Percentiles rank a stretch among this genome's conserved stretches.
phyloP scores from a whole-genome alignment of 352 stramenopile species.

The Globisporangium irregulare region DNA sequence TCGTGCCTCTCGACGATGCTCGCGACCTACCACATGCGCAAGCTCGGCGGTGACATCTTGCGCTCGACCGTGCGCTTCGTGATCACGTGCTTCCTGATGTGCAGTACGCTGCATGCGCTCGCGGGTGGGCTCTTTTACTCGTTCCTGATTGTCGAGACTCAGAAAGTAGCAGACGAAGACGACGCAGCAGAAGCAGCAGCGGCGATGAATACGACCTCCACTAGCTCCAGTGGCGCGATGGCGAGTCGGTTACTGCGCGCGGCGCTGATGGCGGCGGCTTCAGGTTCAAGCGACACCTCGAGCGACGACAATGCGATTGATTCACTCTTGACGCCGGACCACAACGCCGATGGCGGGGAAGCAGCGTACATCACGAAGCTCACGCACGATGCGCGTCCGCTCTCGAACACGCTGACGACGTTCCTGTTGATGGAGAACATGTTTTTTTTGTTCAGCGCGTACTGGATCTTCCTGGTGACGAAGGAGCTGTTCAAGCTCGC shows the following conservation, averaged over 20 bases:
- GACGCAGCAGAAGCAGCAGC: neutral
- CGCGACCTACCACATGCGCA: conserved; percentile 60
- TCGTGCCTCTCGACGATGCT: conserved; percentile 53
- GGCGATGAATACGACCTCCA: conserved; percentile 19
- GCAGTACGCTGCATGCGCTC: conserved; percentile 46
- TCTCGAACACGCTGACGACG: conserved; percentile 39
- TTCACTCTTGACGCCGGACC: conserved; percentile 32
- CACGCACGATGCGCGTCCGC: conserved; percentile 37
- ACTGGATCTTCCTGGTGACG: conserved; percentile 64
- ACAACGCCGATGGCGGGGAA: conserved; percentile 48
- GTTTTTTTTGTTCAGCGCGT: conserved; percentile 61
- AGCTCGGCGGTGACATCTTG: conserved; percentile 58
- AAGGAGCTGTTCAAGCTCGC: conserved; percentile 60
- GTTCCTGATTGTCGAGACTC: conserved; percentile 42
- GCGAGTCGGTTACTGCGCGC: neutral
- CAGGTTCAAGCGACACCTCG: conserved; percentile 1
- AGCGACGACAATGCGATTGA: conserved; percentile 13
- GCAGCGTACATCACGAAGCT: conserved; percentile 63
- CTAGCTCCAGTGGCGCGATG: conserved; percentile 14
- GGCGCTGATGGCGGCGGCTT: conserved; percentile 9
- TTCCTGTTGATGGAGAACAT: conserved; percentile 57
- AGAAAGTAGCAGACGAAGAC: neutral
- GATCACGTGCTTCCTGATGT: conserved; percentile 59
- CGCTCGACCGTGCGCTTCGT: conserved; percentile 75
- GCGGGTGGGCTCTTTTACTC: conserved; percentile 53